Evolutionary conservation across 2,329 filamentous ascomycete species (phyloP).

Genomic region (Claviceps cyperi): DNA sequence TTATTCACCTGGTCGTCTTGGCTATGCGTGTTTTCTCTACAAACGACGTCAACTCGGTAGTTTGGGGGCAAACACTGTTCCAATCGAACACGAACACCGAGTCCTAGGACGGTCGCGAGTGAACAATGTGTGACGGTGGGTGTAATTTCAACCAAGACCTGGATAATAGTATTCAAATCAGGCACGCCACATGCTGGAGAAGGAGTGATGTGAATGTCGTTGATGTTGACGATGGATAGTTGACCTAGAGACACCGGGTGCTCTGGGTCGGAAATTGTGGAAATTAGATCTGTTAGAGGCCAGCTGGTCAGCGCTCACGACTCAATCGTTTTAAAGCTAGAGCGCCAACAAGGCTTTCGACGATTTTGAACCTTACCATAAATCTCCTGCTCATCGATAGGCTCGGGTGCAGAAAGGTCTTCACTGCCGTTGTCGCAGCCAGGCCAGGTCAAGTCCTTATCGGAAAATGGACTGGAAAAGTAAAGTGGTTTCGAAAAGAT

Average conservation of each 20-base stretch:
- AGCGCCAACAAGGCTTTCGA: neutral
- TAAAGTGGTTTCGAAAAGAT: conserved; percentile 32
- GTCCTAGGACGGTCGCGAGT: conserved; percentile 86
- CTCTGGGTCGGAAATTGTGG: conserved; percentile 89
- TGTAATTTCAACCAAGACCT: conserved; percentile 76
- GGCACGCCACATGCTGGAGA: conserved; percentile 23
- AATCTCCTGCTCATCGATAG: conserved; percentile 94
- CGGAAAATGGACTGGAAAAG: conserved; percentile 25
- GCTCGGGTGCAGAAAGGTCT: conserved; percentile 49
- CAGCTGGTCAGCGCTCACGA: neutral
- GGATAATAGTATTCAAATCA: conserved; percentile 44
- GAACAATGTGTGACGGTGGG: conserved; percentile 96
- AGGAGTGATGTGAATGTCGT: conserved; percentile 65
- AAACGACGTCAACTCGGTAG: conserved; percentile 81
- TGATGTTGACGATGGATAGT: conserved; percentile 88
- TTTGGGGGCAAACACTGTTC: conserved; percentile 84
- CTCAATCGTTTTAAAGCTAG: no score
- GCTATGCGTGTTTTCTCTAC: conserved; percentile 91
- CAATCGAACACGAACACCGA: conserved; percentile 80
- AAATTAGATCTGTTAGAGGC: conserved; percentile 60
- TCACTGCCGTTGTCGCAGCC: conserved; percentile 31
- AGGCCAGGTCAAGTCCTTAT: conserved; percentile 21
- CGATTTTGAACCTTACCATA: conserved; percentile 48
- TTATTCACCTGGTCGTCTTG: conserved; percentile 95
- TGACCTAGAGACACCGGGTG: conserved; percentile 89